Percentiles rank a stretch among this genome's conserved stretches.
Evolutionary conservation across 208 protist species (phyloP).

Genomic region (Spironucleus salmonicida): DNA sequence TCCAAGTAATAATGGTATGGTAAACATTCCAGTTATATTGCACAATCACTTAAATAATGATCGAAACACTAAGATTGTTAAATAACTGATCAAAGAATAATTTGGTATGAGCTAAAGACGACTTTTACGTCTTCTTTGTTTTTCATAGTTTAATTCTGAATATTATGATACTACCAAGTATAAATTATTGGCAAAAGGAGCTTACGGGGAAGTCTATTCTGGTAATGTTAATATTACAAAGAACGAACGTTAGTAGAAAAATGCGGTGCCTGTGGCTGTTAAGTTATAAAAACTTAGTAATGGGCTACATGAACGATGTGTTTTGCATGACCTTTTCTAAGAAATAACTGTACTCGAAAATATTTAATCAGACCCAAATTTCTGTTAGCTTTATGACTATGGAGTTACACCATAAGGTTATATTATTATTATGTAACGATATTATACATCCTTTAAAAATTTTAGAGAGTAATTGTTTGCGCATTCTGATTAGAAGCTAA

Average conservation of each 20-base stretch:
- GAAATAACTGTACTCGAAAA: constrained; percentile 55
- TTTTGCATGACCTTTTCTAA: constrained; percentile 55
- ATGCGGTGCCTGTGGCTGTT: constrained; percentile 2
- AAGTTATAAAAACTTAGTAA: constrained; percentile 25
- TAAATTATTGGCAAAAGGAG: constrained; percentile 41
- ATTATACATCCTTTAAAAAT: constrained; percentile 46
- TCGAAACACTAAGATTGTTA: constrained; percentile 10
- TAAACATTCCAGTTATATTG: constrained; percentile 51
- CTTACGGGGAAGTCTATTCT: constrained; percentile 50
- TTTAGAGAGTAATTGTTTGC: constrained; percentile 43
- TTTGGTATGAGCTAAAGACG: constrained; percentile 35
- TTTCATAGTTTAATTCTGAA: constrained; percentile 34
- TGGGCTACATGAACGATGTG: constrained; percentile 47
- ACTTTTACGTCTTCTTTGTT: constrained; percentile 48
- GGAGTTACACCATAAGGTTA: constrained; percentile 56
- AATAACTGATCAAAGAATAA: constrained; percentile 1
- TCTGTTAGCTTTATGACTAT: constrained; percentile 56
- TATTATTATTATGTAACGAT: constrained; percentile 58
- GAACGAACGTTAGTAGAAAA: neutral
- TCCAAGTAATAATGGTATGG: constrained; percentile 47
- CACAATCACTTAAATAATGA: constrained; percentile 40
- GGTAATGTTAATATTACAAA: neutral
- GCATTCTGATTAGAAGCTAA: constrained; percentile 22
- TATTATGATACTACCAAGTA: constrained; percentile 39
- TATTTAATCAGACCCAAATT: constrained; percentile 46